phyloP scores from a whole-genome alignment of 2,329 filamentous ascomycete genomes.

The Cordyceps farinosa region DNA sequence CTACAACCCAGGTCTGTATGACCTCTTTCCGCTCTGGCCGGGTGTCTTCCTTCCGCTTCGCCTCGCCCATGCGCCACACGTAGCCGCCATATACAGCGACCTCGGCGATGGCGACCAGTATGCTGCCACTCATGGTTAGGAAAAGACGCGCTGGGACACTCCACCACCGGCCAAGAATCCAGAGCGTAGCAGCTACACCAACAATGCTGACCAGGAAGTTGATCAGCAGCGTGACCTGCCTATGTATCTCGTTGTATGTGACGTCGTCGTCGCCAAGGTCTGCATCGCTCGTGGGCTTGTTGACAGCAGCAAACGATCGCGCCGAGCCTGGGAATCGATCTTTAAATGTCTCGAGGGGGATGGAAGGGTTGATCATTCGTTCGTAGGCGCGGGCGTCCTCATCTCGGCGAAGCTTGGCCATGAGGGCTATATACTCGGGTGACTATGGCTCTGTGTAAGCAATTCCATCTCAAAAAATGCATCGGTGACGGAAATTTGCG shows the following conservation, averaged over 20 bases:
- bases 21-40: conserved; percentile 65
- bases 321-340: conserved; percentile 56
- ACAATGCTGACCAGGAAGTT: conserved; percentile 87
- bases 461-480: conserved; percentile 52
- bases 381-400: conserved; percentile 81
- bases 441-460: conserved; percentile 47
- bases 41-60: conserved; percentile 59
- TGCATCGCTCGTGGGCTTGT: conserved; percentile 42
- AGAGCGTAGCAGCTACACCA: conserved; percentile 72
- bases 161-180: conserved; percentile 77
- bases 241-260: conserved; percentile 68
- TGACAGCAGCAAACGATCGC: conserved; percentile 53
- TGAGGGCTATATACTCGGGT: conserved; percentile 79
- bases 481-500: conserved; percentile 29
- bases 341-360: conserved; percentile 54
- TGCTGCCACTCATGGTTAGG: conserved; percentile 65
- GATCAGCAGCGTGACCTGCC: conserved; percentile 79
- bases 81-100: conserved; percentile 75
- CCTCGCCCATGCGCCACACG: conserved; percentile 65
- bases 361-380: conserved; percentile 66
- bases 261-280: conserved; percentile 60
- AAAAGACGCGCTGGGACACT: conserved; percentile 66
- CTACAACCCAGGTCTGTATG: conserved; percentile 67
- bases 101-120: conserved; percentile 70
- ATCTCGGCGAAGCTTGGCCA: conserved; percentile 77